Base-by-base conservation (phyloP, 768 basidiomycete genomes). In the Mrakia frigida region DNA sequence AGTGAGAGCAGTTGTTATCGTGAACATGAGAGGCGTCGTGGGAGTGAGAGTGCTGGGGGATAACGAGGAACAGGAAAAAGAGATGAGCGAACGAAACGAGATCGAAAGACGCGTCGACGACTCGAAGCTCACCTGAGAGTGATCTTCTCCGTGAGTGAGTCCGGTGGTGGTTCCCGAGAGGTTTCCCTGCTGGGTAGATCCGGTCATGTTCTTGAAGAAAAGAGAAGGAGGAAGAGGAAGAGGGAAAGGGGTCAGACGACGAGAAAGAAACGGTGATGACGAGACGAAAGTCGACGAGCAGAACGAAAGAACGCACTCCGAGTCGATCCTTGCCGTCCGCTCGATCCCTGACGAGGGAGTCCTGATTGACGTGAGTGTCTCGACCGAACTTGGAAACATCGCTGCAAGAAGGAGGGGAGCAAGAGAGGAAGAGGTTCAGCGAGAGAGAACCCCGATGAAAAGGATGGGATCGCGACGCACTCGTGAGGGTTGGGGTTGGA, bases 271-370 rank as follows among this genome's bases (percentile, higher is more conserved):
- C 6, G 37, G 10, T 3, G 65, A 25, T 23, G 23, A 41, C 65
- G n/a, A 18, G 21, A 41, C 16, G 35, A 37, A 18, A n/a, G n/a
- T n/a, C n/a, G n/a, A n/a, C n/a, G n/a, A n/a, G n/a, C n/a, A n/a
- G 33, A 33, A 6, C 2, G 28, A 10, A 25, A 39, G 4, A 68
- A 50, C 65, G 65, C 37, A 68, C 65, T n/a, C 65, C 65, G 25
- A 68, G 65, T 68, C 65, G 33, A 37, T 68, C 65, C 65, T 68
- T 68, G 35, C 65, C 65, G 39, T 68, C 65, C 18, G 65, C 65
- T 68, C 65, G 65, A 37, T 68, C 65, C 65, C 43, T 68, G 23
- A 68, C 65, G 65, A 68, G 25, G 13, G 65, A 68, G 13, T 68
- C 65, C 37, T 68, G 39, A 25, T 68, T 68, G 65, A 68, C 37